Evolutionary conservation across 495 filamentous ascomycete species (phyloP).

Genomic region (Apodospora peruviana): DNA sequence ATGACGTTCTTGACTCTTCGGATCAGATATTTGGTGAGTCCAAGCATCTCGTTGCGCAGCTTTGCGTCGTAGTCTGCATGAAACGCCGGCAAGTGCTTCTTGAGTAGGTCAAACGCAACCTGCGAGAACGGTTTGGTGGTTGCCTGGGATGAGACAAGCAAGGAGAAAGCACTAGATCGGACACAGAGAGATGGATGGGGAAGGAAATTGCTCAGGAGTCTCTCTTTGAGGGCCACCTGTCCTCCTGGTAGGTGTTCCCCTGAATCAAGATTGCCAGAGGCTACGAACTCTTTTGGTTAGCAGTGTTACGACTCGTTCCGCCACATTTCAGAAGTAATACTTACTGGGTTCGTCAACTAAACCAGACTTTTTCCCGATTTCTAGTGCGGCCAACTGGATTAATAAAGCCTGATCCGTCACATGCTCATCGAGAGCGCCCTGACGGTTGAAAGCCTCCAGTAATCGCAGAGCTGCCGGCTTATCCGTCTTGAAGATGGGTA

Average conservation of each 20-base stretch:
- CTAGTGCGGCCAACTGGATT: constrained; percentile 62
- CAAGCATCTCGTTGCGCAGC: constrained; percentile 68
- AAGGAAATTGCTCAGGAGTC: constrained; percentile 50
- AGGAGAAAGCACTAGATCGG: constrained; percentile 67
- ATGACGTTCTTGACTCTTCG: constrained; percentile 54
- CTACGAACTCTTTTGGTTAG: no score
- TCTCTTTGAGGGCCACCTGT: constrained; percentile 34
- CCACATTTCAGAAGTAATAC: constrained; percentile 11
- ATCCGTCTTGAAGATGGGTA: constrained; percentile 61
- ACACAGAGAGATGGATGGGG: constrained; percentile 56
- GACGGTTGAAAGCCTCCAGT: constrained; percentile 38
- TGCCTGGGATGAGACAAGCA: constrained; percentile 64
- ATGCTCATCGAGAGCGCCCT: constrained; percentile 30
- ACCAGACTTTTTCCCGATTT: constrained; percentile 73
- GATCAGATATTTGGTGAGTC: constrained; percentile 60
- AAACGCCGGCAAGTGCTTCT: constrained; percentile 57
- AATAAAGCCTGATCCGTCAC: constrained; percentile 49
- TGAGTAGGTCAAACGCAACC: constrained; percentile 53
- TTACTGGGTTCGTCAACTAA: constrained; percentile 69
- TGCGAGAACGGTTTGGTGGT: constrained; percentile 63
- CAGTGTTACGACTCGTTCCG: no score
- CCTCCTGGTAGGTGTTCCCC: constrained; percentile 7
- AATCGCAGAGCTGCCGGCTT: constrained; percentile 49
- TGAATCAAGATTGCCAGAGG: no score
- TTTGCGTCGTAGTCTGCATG: constrained; percentile 81